Base-by-base conservation (phyloP, 73 alveolate species). In the Symbiodinium natans region DNA sequence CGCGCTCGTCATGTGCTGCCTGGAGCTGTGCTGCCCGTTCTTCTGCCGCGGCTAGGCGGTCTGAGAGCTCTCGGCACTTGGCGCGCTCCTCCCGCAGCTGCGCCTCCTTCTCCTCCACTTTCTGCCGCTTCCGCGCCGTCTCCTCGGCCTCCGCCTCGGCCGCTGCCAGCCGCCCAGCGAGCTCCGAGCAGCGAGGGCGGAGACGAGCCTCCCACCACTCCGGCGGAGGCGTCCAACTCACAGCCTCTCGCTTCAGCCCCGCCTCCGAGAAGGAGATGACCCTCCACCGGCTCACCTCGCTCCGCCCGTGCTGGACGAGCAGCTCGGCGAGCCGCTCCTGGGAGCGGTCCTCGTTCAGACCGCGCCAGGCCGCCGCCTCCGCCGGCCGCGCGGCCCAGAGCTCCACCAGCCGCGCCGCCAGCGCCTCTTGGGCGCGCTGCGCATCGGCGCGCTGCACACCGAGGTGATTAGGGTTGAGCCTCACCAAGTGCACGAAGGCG, bases 121-220 rank as follows among this genome's bases (percentile, higher is more conserved):
- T 52, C 71, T 52, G 71, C 71, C 71, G 31, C 71, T 52, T 52
- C 71, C 71, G 71, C 71, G 71, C 71, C 71, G 71, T 52, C 71
- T 52, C 71, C 71, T 11, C 6, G 71, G n/a, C 23, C 71, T 52
- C 71, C 27, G 71, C 71, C n/a, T n/a, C n/a, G n/a, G n/a, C n/a
- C 1, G n/a, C 31, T 29, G 1, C 71, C n/a, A 52, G 71, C 71
- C n/a, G 71, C 25, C 15, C 68, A 21, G 68, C 68, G 68, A 52
- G 68, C 68, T 52, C n/a, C 29, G 6, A 27, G 68, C 68, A 52
- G n/a, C 68, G 68, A 6, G 13, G 29, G 68, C n/a, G 68, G 68
- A 6, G 0, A 27, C 0, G n/a, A 27, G 68, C 7, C 0, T 5
- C n/a, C 68, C 21, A 27, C 68, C 0, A 29, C 27, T 52, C 71